phyloP scores from a whole-genome alignment of 495 filamentous ascomycete genomes.

The Endocarpon pusillum region DNA sequence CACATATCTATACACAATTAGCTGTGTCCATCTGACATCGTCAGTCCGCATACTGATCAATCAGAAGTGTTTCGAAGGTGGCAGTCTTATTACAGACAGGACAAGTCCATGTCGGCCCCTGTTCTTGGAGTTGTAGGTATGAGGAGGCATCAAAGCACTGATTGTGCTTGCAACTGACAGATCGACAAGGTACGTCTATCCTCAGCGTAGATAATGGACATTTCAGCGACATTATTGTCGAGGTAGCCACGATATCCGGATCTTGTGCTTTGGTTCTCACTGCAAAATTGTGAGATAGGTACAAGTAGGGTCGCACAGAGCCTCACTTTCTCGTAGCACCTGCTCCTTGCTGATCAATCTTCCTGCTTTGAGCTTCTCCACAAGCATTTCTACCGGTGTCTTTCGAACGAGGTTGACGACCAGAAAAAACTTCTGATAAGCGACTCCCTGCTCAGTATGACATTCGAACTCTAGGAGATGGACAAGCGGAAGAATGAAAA shows the following conservation, averaged over 20 bases:
- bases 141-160: slow-evolving; percentile 93
- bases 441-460: neutral
- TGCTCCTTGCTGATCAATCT: slow-evolving; percentile 63
- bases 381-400: slow-evolving; percentile 54
- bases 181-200: slow-evolving; percentile 65
- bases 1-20: slow-evolving; percentile 48
- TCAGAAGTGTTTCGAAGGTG: slow-evolving; percentile 61
- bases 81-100: slow-evolving; percentile 78
- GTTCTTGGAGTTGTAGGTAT: slow-evolving; percentile 84
- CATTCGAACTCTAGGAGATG: slow-evolving; percentile 2
- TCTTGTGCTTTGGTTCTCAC: slow-evolving; percentile 72
- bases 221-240: slow-evolving; percentile 74
- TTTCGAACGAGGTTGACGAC: slow-evolving; percentile 56
- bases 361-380: slow-evolving; percentile 42
- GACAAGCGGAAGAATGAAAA: slow-evolving; percentile 4
- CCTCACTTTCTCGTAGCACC: slow-evolving; percentile 71
- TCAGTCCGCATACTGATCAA: slow-evolving; percentile 58
- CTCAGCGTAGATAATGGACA: slow-evolving; percentile 78
- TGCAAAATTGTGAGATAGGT: slow-evolving; percentile 18
- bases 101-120: slow-evolving; percentile 88
- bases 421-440: slow-evolving; percentile 55
- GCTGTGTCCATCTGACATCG: neutral
- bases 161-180: slow-evolving; percentile 65
- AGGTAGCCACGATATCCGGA: slow-evolving; percentile 72
- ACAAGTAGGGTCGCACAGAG: neutral